phyloP scores from a whole-genome alignment of 345 rosid species.

The Salix suchowensis region DNA sequence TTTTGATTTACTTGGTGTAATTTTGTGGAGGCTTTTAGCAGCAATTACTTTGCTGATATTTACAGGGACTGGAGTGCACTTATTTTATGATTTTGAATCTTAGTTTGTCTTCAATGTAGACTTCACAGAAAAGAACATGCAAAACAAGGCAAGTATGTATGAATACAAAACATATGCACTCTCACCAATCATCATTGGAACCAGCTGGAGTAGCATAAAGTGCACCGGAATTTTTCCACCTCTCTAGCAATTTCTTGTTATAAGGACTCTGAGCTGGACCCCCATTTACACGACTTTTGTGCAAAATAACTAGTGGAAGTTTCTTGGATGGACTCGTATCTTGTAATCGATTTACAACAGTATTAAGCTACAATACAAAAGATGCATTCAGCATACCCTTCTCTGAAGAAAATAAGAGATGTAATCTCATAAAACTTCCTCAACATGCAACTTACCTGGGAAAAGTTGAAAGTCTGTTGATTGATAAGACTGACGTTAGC shows the following conservation, averaged over 20 bases:
- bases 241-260: slow-evolving; percentile 59
- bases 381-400: slow-evolving; percentile 3
- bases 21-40: not conserved
- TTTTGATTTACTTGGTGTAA: not conserved
- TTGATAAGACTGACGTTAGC: slow-evolving; percentile 71
- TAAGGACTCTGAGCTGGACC: slow-evolving; percentile 63
- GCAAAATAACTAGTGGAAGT: slow-evolving; percentile 77
- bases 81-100: not conserved
- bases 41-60: not conserved
- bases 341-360: slow-evolving; percentile 44
- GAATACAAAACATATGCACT: not conserved
- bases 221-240: slow-evolving; percentile 69
- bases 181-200: slow-evolving; percentile 95
- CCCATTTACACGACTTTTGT: slow-evolving; percentile 59
- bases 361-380: slow-evolving; percentile 53
- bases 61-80: not conserved
- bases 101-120: not conserved
- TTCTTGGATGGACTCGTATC: slow-evolving; percentile 64
- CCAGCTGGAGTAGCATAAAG: slow-evolving; percentile 85
- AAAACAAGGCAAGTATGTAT: not conserved
- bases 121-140: not conserved
- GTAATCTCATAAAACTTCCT: not conserved
- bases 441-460: slow-evolving; percentile 42
- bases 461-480: slow-evolving; percentile 50
- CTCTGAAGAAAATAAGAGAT: slow-evolving; percentile 1